A percentile compares a stretch with the other conserved stretches of the same genome.
Conservation (phyloP, 306 rosid species). For the Quercus engelmannii region DNA sequence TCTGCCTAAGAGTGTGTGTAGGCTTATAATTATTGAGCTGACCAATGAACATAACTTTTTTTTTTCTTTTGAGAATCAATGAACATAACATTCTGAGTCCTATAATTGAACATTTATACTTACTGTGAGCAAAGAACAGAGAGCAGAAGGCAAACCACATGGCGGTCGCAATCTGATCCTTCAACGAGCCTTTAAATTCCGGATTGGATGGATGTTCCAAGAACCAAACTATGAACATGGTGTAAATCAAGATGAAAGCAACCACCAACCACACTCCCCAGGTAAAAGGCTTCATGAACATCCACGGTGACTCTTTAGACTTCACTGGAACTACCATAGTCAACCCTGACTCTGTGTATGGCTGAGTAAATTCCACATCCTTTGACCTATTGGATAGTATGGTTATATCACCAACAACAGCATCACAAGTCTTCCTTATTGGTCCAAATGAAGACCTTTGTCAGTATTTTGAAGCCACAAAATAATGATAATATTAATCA, state of each 20-base stretch:
- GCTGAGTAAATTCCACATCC: conserved; percentile 59
- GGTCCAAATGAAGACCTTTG: conserved; percentile 12
- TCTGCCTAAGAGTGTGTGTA: no score
- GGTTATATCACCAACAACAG: conserved; percentile 61
- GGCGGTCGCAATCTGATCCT: conserved; percentile 49
- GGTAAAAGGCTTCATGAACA: conserved; percentile 66
- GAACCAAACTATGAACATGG: conserved; percentile 54
- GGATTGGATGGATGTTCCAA: conserved; percentile 49
- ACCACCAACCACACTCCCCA: conserved; percentile 61
- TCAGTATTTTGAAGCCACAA: conserved; percentile 16
- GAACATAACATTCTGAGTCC: no score
- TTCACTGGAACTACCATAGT: conserved; percentile 46
- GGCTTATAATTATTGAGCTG: no score
- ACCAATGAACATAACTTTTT: no score
- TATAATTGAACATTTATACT: conserved; percentile 21
- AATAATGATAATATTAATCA: neutral
- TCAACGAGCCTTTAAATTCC: conserved; percentile 51
- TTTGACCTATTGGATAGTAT: conserved; percentile 36
- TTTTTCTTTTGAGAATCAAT: no score
- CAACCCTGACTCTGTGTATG: conserved; percentile 64
- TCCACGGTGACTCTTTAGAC: conserved; percentile 38
- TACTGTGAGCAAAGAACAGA: conserved; percentile 73
- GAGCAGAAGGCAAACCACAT: conserved; percentile 65
- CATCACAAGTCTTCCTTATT: conserved; percentile 48
- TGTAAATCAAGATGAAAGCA: conserved; percentile 42